Evolutionary conservation across 2,329 filamentous ascomycete genomes (phyloP).

Genomic region (Myrmaecium sp.): DNA sequence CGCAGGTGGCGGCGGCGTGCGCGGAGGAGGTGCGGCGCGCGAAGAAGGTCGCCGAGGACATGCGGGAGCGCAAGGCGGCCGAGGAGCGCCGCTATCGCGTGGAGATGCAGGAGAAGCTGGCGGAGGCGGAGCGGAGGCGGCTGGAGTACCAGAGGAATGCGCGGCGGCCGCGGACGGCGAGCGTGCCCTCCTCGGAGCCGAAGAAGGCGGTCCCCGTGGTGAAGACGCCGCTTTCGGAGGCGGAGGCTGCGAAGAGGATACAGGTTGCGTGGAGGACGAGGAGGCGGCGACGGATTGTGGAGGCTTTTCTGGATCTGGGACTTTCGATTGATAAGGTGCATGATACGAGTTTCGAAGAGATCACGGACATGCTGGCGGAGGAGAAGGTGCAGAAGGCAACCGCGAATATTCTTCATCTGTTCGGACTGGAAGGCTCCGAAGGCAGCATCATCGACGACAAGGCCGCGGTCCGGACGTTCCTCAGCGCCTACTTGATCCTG

Average conservation of each 20-base stretch:
- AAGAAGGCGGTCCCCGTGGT: constrained; percentile 14
- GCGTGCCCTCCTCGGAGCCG: constrained; percentile 30
- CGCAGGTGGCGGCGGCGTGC: constrained; percentile 64
- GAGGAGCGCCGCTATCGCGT: constrained; percentile 51
- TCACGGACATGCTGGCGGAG: constrained; percentile 50
- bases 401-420: constrained; percentile 49
- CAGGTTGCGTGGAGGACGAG: constrained; percentile 53
- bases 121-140: constrained; percentile 57
- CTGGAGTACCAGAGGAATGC: constrained; percentile 33
- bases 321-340: constrained; percentile 54
- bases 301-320: constrained; percentile 47
- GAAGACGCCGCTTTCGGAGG: constrained; percentile 30
- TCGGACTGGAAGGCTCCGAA: constrained; percentile 43
- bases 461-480: constrained; percentile 55
- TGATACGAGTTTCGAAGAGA: constrained; percentile 56
- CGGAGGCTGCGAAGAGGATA: constrained; percentile 47
- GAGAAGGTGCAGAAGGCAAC: constrained; percentile 49
- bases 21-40: constrained; percentile 70
- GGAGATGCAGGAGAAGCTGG: constrained; percentile 66
- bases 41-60: constrained; percentile 66
- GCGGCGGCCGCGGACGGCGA: constrained; percentile 42
- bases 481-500: constrained; percentile 65
- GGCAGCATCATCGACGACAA: constrained; percentile 47
- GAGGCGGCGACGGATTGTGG: constrained; percentile 41
- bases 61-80: constrained; percentile 63